Evolutionary conservation across 805 yeast genomes (phyloP).

Genomic region (Cyberlindnera veronae): DNA sequence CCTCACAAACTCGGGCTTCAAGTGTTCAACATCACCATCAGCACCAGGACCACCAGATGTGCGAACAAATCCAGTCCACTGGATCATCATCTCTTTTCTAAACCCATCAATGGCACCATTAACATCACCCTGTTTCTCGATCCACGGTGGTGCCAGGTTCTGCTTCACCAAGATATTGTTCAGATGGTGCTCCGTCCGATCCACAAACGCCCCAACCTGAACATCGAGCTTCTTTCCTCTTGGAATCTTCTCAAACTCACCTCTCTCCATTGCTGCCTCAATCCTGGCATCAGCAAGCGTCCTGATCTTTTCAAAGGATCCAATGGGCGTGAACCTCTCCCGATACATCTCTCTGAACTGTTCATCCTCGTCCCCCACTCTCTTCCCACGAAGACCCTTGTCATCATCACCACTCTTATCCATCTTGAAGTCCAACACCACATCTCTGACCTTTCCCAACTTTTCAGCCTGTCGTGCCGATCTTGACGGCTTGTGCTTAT

Average conservation of each 20-base stretch:
- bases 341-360: constrained; percentile 56
- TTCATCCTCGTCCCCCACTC: constrained; percentile 43
- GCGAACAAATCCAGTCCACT: constrained; percentile 42
- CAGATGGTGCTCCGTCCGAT: constrained; percentile 70
- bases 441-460: constrained; percentile 59
- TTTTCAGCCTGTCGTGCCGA: constrained; percentile 33
- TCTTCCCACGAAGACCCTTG: no score
- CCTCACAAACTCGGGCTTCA: constrained; percentile 19
- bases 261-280: constrained; percentile 68
- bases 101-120: constrained; percentile 45
- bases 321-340: constrained; percentile 50
- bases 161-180: constrained; percentile 74
- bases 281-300: constrained; percentile 74
- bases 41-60: constrained; percentile 14
- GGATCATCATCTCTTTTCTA: constrained; percentile 39
- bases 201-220: constrained; percentile 53
- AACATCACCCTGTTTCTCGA: constrained; percentile 67
- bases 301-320: constrained; percentile 42
- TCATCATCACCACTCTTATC: constrained; percentile 19
- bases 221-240: constrained; percentile 59
- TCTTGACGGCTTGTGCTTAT: constrained; percentile 41
- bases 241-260: constrained; percentile 59
- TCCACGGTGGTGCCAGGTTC: constrained; percentile 87
- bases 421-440: constrained; percentile 59
- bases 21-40: constrained; percentile 7